phyloP scores from a whole-genome alignment of 78 protist species.

The Speleostelium caveatum region DNA sequence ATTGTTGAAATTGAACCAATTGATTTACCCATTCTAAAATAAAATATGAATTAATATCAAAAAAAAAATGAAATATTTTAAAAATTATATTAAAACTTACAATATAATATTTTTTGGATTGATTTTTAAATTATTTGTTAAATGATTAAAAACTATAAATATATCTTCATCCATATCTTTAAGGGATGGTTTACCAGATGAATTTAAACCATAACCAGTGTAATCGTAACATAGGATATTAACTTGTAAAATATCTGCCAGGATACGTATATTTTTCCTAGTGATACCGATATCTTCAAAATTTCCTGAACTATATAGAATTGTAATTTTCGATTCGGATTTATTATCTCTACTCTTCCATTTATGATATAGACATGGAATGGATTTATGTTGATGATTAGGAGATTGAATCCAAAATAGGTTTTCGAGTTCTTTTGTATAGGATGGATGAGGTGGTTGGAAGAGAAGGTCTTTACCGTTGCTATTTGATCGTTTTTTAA shows the following conservation, averaged over 20 bases:
- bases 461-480: conserved; percentile 28
- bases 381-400: conserved; percentile 3
- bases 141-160: conserved; percentile 43
- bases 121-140: conserved; percentile 28
- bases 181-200: conserved; percentile 40
- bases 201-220: conserved; percentile 67
- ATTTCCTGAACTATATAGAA: conserved; percentile 51
- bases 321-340: conserved; percentile 17
- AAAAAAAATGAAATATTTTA: background rate
- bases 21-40: conserved; percentile 57
- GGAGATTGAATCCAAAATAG: conserved; percentile 21
- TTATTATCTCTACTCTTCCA: conserved; percentile 50
- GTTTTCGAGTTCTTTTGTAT: conserved; percentile 44
- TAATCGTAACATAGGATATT: conserved; percentile 57
- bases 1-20: conserved; percentile 59
- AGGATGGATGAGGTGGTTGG: conserved; percentile 73
- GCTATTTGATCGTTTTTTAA: background rate
- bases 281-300: conserved; percentile 62
- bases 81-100: conserved; percentile 5
- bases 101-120: conserved; percentile 36
- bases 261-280: conserved; percentile 30
- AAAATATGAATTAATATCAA: background rate
- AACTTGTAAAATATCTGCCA: conserved; percentile 30
- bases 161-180: conserved; percentile 48
- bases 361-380: conserved; percentile 63